Percentiles rank a stretch among this genome's conserved stretches.
Conservation (phyloP, 1,284 basidiomycete species). For the Takashimella tepidaria region DNA sequence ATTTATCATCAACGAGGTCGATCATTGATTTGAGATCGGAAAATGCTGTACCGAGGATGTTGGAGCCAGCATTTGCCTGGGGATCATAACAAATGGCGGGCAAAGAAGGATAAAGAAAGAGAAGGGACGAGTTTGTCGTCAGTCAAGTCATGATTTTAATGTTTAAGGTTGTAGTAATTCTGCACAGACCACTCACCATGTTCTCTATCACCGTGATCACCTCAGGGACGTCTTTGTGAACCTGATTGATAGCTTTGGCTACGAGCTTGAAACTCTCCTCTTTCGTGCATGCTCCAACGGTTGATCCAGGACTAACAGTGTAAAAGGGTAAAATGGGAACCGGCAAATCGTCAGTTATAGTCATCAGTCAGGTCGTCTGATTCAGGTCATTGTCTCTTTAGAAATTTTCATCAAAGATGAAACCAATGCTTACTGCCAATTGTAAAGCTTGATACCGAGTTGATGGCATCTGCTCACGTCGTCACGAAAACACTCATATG, state of each 20-base stretch:
- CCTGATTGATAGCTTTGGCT: conserved; percentile 68
- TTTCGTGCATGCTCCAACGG: conserved; percentile 61
- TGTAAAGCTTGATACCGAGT: conserved; percentile 69
- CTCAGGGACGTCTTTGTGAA: conserved; percentile 61
- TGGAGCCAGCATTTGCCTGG: conserved; percentile 68
- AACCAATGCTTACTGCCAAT: conserved; percentile 66
- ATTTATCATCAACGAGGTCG: conserved; percentile 64
- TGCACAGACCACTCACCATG: conserved; percentile 67
- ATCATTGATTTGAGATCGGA: conserved; percentile 67
- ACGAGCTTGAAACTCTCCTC: conserved; percentile 63
- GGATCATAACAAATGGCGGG: no score
- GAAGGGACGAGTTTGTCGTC: no score
- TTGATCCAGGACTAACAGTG: conserved; percentile 65
- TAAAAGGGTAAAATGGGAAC: no score
- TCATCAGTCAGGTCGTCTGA: not conserved
- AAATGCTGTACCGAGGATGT: conserved; percentile 70
- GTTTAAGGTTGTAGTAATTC: no score
- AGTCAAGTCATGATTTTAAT: no score
- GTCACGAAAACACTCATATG: conserved; percentile 75
- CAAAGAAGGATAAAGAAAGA: not conserved
- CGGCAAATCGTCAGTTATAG: no score
- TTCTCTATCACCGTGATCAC: conserved; percentile 75
- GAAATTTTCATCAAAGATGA: not conserved
- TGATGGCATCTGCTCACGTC: conserved; percentile 74
- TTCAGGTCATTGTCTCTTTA: no score